Evolutionary conservation across 768 basidiomycete genomes (phyloP).

Genomic region (Hericium coralloides): DNA sequence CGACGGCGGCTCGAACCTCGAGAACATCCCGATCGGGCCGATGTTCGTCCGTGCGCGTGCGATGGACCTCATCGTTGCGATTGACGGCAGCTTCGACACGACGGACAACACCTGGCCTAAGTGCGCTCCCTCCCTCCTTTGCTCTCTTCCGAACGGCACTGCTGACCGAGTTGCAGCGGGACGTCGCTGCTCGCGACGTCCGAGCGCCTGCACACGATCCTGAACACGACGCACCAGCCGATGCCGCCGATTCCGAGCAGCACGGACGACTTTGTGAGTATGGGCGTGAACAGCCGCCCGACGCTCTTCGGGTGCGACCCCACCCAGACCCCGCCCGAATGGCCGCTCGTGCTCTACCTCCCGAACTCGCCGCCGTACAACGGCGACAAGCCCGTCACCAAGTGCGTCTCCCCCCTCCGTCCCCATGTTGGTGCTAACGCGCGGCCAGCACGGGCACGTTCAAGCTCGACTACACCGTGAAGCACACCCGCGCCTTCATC

Average conservation of each 20-base stretch:
- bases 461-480: conserved; percentile 47
- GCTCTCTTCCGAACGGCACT: neutral
- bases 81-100: conserved; percentile 55
- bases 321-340: conserved; percentile 36
- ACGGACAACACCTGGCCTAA: conserved; percentile 56
- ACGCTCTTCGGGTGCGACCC: conserved; percentile 79
- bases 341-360: conserved; percentile 64
- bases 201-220: conserved; percentile 33
- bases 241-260: conserved; percentile 58
- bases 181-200: conserved; percentile 38
- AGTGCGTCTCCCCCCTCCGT: conserved; percentile 31
- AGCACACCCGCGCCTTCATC: conserved; percentile 48
- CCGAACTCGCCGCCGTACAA: conserved; percentile 68
- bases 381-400: conserved; percentile 53
- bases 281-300: conserved; percentile 56
- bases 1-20: conserved; percentile 61
- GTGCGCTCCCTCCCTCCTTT: conserved; percentile 26
- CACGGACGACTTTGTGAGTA: conserved; percentile 40
- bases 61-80: conserved; percentile 68
- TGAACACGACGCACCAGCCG: conserved; percentile 42
- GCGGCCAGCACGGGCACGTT: conserved; percentile 45
- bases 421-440: conserved; percentile 1
- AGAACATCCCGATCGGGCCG: conserved; percentile 65
- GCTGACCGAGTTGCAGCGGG: conserved; percentile 31
- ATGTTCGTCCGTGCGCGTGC: conserved; percentile 59